phyloP scores from a whole-genome alignment of 1,139 yeast genomes.

The Maudiozyma humilis region DNA sequence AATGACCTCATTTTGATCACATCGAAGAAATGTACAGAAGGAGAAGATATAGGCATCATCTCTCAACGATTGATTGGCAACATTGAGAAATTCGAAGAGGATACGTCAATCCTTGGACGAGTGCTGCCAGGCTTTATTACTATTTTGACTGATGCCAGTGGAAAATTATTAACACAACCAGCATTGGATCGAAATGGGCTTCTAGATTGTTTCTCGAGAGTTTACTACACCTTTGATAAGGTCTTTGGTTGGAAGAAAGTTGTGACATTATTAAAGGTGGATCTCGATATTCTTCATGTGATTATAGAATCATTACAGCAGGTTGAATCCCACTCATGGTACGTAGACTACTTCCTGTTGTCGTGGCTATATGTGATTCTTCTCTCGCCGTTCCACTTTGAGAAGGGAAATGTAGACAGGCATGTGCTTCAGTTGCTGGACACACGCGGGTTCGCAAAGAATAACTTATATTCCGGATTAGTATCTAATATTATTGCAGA shows the following conservation, averaged over 20 bases:
- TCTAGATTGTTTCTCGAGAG: slow-evolving; percentile 12
- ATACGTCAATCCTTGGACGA: slow-evolving; percentile 46
- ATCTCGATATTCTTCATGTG: slow-evolving; percentile 42
- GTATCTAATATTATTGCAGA: slow-evolving; percentile 28
- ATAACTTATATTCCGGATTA: slow-evolving; percentile 40
- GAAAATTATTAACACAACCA: too few species aligned
- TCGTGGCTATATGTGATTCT: slow-evolving; percentile 68
- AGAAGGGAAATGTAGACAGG: slow-evolving; percentile 34
- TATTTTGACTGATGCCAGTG: background rate
- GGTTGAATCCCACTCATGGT: slow-evolving; percentile 37
- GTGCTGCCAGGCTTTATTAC: slow-evolving; percentile 24
- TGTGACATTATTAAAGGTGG: slow-evolving; percentile 50
- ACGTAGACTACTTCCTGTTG: slow-evolving; percentile 49
- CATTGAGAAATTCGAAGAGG: slow-evolving; percentile 46
- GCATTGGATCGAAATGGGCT: too few species aligned
- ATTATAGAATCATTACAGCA: slow-evolving; percentile 27
- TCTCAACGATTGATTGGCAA: slow-evolving; percentile 6
- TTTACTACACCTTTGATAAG: slow-evolving; percentile 54
- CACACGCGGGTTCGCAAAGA: slow-evolving; percentile 26
- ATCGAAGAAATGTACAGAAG: too few species aligned
- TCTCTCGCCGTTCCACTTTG: slow-evolving; percentile 61
- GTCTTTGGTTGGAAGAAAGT: slow-evolving; percentile 59
- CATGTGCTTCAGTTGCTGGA: slow-evolving; percentile 31
- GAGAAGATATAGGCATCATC: background rate
- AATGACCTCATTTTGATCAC: too few species aligned